Percentiles rank a stretch among this genome's conserved stretches.
Evolutionary conservation across 805 yeast species (phyloP).

Genomic region (Candida adriatica): DNA sequence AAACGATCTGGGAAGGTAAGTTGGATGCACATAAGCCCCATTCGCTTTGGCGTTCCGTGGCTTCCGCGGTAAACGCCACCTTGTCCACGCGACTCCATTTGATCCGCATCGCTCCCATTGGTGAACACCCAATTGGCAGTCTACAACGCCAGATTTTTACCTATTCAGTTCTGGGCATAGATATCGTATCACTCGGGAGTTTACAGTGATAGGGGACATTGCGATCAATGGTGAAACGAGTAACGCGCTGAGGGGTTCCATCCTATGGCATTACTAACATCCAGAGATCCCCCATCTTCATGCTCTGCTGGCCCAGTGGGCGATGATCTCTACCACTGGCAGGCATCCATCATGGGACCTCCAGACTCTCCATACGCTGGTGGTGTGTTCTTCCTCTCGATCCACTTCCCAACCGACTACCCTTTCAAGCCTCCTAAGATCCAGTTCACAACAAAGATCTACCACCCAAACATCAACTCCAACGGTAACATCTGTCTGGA

Average conservation of each 20-base stretch:
- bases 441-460: constrained; percentile 88
- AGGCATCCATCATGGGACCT: constrained; percentile 99
- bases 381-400: constrained; percentile 92
- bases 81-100: no score
- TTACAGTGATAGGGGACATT: no score
- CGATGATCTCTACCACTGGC: constrained; percentile 98
- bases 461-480: constrained; percentile 95
- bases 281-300: constrained; percentile 95
- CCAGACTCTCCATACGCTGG: constrained; percentile 86
- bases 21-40: constrained; percentile 24
- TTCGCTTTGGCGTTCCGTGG: not conserved
- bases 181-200: no score
- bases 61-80: no score
- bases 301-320: constrained; percentile 99
- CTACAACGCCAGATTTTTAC: no score
- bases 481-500: constrained; percentile 96
- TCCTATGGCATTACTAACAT: constrained; percentile 19
- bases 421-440: constrained; percentile 98
- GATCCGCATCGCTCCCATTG: no score
- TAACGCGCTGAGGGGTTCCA: no score
- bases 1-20: constrained; percentile 89
- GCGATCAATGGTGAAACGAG: no score
- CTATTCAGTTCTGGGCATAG: no score
- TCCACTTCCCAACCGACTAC: constrained; percentile 98
- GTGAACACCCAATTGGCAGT: no score